phyloP scores from a whole-genome alignment of 1,284 basidiomycete genomes.

The Marasmius sp. region DNA sequence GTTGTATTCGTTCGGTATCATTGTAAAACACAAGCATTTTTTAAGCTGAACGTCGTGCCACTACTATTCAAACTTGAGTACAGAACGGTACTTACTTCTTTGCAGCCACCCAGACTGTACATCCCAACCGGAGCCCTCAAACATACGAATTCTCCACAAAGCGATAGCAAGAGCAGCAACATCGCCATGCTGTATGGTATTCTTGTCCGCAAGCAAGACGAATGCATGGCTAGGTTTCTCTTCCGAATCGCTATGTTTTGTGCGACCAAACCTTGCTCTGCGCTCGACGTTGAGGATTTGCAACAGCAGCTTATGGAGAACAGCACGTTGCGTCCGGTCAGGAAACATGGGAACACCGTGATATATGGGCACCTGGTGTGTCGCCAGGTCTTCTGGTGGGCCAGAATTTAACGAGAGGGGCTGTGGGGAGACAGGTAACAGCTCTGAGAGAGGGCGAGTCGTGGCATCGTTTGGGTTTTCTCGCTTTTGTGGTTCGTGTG shows the following conservation, averaged over 20 bases:
- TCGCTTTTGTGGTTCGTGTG: constrained; percentile 19
- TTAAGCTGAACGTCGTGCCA: neutral
- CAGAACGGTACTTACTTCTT: constrained; percentile 9
- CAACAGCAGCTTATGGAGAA: constrained; percentile 48
- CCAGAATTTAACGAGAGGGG: constrained; percentile 39
- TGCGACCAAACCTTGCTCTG: constrained; percentile 13
- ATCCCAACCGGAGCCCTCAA: constrained; percentile 54
- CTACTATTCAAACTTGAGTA: neutral
- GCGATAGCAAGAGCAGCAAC: constrained; percentile 63
- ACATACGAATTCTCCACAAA: constrained; percentile 75
- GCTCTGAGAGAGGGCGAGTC: constrained; percentile 22
- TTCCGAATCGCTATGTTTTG: constrained; percentile 7
- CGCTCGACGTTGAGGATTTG: constrained; percentile 51
- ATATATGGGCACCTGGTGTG: constrained; percentile 59
- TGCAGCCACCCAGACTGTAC: constrained; percentile 9
- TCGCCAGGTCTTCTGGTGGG: constrained; percentile 36
- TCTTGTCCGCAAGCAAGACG: constrained; percentile 53
- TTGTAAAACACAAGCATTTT: constrained; percentile 9
- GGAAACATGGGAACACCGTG: constrained; percentile 67
- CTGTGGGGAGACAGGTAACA: constrained; percentile 10
- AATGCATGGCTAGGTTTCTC: constrained; percentile 67
- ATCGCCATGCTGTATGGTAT: constrained; percentile 53
- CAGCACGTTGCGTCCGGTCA: constrained; percentile 52
- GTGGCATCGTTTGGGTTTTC: constrained; percentile 11
- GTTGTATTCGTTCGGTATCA: constrained; percentile 1